Conservation (phyloP, 805 yeast genomes). For the Kazachstania psychrophila region DNA sequence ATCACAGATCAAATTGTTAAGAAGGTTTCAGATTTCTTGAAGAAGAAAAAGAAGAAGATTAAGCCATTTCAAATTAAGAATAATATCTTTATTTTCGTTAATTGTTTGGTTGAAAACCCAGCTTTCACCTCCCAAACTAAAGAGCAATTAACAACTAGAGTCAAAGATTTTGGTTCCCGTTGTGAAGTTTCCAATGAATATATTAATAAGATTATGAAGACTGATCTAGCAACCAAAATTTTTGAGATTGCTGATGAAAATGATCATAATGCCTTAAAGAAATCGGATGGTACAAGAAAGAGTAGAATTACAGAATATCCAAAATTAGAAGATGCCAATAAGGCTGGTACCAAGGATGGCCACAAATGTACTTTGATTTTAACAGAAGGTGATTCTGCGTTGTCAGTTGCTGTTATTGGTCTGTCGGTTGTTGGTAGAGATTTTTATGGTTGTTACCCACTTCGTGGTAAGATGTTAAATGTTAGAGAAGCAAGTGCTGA, state of each 20-base stretch:
- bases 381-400: conserved; percentile 97
- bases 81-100: conserved; percentile 82
- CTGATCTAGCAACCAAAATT: conserved; percentile 62
- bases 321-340: conserved; percentile 90
- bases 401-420: conserved; percentile 86
- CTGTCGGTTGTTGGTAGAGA: conserved; percentile 92
- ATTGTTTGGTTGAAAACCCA: conserved; percentile 91
- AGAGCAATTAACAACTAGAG: conserved; percentile 86
- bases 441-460: conserved; percentile 87
- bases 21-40: conserved; percentile 64
- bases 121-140: conserved; percentile 97
- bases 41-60: conserved; percentile 63
- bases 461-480: conserved; percentile 88
- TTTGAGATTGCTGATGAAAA: conserved; percentile 78
- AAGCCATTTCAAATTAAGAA: conserved; percentile 83
- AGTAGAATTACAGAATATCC: conserved; percentile 80
- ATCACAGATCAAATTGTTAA: conserved; percentile 75
- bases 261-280: conserved; percentile 78
- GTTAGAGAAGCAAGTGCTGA: conserved; percentile 97
- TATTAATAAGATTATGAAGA: conserved; percentile 59
- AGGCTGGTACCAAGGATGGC: conserved; percentile 91
- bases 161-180: conserved; percentile 80
- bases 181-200: conserved; percentile 71
- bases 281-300: conserved; percentile 80
- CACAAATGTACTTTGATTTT: conserved; percentile 83